A percentile compares a stretch with the other conserved stretches of the same genome.
Evolutionary conservation across 2,329 filamentous ascomycete genomes (phyloP).

Genomic region (Diaporthe ilicicola): DNA sequence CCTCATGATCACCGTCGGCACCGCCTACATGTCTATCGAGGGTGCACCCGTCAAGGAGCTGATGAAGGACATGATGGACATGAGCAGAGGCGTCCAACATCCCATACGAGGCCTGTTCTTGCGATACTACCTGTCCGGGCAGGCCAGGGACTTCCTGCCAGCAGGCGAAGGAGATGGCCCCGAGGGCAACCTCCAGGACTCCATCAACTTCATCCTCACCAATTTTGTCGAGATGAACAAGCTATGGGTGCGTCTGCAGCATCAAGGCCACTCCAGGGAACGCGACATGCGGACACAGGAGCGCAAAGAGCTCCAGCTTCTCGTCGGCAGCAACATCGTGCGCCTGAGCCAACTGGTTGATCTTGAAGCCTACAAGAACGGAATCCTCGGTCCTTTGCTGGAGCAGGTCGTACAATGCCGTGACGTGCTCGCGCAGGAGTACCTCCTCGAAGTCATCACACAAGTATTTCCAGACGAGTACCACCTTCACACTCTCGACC

Average conservation of each 20-base stretch:
- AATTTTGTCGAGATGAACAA: slow-evolving; percentile 99
- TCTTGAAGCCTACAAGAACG: slow-evolving; percentile 90
- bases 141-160: slow-evolving; percentile 89
- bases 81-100: slow-evolving; percentile 97
- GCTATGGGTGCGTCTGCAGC: slow-evolving; percentile 96
- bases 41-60: slow-evolving; percentile 99
- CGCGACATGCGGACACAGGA: slow-evolving; percentile 93
- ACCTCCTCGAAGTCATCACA: slow-evolving; percentile 96
- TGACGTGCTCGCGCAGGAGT: slow-evolving; percentile 96
- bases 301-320: slow-evolving; percentile 90
- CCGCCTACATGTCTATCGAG: slow-evolving; percentile 98
- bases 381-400: slow-evolving; percentile 86
- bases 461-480: slow-evolving; percentile 99
- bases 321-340: slow-evolving; percentile 96
- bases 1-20: slow-evolving; percentile 99
- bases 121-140: slow-evolving; percentile 94
- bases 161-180: slow-evolving; percentile 85
- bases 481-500: slow-evolving; percentile 94
- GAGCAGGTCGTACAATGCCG: slow-evolving; percentile 98
- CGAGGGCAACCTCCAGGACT: slow-evolving; percentile 95
- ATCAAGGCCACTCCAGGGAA: slow-evolving; percentile 96
- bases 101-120: slow-evolving; percentile 94
- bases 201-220: slow-evolving; percentile 96
- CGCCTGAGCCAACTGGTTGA: slow-evolving; percentile 95
- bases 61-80: slow-evolving; percentile 99